Percentiles rank a stretch among this genome's conserved stretches.
Evolutionary conservation across 352 stramenopile species (phyloP).

Genomic region (Pythium plurisporium): DNA sequence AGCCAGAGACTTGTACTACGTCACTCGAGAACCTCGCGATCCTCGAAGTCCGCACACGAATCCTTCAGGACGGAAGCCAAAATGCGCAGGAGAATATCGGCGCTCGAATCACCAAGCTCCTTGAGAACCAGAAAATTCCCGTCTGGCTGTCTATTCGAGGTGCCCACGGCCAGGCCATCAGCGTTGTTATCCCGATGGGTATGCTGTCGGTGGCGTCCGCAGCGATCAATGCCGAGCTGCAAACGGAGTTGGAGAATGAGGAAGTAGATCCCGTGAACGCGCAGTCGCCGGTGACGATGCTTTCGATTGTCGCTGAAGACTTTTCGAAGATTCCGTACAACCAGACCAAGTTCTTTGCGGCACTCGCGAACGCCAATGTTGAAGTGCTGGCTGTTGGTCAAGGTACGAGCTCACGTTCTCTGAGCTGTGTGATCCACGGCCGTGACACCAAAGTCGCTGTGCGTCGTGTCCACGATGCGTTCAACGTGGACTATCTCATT

Average conservation of each 20-base stretch:
- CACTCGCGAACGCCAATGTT: constrained; percentile 59
- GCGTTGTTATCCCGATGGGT: constrained; percentile 55
- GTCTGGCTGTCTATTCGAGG: constrained; percentile 81
- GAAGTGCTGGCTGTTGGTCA: constrained; percentile 73
- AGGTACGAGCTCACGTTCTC: constrained; percentile 69
- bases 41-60: constrained; percentile 74
- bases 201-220: constrained; percentile 29
- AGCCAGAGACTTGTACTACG: constrained; percentile 71
- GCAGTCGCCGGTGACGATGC: constrained; percentile 73
- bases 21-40: constrained; percentile 80
- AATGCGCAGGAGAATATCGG: constrained; percentile 65
- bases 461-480: constrained; percentile 71
- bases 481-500: constrained; percentile 75
- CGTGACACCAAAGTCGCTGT: constrained; percentile 71
- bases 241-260: constrained; percentile 52
- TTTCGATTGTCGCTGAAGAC: constrained; percentile 79
- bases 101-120: constrained; percentile 63
- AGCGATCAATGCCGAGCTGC: constrained; percentile 55
- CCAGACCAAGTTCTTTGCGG: constrained; percentile 76
- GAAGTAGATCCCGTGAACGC: constrained; percentile 71
- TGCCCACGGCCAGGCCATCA: constrained; percentile 77
- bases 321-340: constrained; percentile 68
- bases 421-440: constrained; percentile 72
- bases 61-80: constrained; percentile 61
- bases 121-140: constrained; percentile 57